Evolutionary conservation across 2,329 filamentous ascomycete species (phyloP).

Genomic region (Paradendryphiella salina): DNA sequence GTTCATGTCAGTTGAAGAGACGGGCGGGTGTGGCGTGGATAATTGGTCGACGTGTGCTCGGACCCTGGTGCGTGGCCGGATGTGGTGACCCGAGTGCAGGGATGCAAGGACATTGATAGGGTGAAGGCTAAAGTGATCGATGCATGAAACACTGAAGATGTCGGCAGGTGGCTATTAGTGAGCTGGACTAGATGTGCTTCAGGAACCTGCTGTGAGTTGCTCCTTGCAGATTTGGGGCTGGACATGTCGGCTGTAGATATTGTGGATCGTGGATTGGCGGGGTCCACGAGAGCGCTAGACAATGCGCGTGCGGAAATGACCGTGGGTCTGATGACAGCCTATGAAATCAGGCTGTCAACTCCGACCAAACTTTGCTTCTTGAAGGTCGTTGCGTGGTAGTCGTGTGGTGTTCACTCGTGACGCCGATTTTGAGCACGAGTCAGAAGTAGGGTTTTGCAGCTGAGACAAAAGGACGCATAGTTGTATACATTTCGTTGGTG

Average conservation of each 20-base stretch:
- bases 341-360: too few relatives aligned
- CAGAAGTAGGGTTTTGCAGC: too few relatives aligned
- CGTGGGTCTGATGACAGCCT: too few relatives aligned
- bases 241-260: background rate
- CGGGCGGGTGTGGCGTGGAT: slow-evolving; percentile 16
- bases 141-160: slow-evolving; percentile 6
- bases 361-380: too few relatives aligned
- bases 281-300: too few relatives aligned
- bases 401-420: too few relatives aligned
- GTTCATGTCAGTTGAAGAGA: slow-evolving; percentile 3
- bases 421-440: too few relatives aligned
- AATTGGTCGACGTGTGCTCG: slow-evolving; percentile 15
- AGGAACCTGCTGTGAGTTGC: background rate
- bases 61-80: slow-evolving; percentile 12
- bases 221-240: background rate
- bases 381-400: too few relatives aligned
- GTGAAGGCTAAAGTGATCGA: slow-evolving; percentile 11
- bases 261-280: too few relatives aligned
- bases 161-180: background rate
- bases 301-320: too few relatives aligned
- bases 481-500: too few relatives aligned
- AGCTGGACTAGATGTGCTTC: background rate
- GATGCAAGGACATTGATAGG: slow-evolving; percentile 16
- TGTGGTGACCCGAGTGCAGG: slow-evolving; percentile 14
- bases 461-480: too few relatives aligned